Evolutionary conservation across 2,329 filamentous ascomycete species (phyloP).

Genomic region (Venturiaceae sp.): DNA sequence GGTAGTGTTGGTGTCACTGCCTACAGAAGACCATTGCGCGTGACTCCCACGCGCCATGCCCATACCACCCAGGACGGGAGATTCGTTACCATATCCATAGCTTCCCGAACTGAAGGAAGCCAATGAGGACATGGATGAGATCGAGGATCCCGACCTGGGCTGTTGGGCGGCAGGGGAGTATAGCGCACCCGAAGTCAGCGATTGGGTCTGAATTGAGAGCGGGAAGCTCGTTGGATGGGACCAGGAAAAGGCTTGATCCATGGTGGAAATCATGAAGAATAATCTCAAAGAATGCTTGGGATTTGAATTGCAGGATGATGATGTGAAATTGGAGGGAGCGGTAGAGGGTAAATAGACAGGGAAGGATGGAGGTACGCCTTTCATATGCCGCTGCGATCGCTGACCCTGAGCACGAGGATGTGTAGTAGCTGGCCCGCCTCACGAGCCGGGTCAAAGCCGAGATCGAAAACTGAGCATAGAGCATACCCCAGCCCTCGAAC

Average conservation of each 20-base stretch:
- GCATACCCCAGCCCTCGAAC: background rate
- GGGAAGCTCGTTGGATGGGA: background rate
- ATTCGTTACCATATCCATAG: background rate
- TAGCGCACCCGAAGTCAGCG: background rate
- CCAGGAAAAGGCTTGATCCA: constrained; percentile 1
- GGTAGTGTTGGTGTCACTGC: constrained; percentile 2
- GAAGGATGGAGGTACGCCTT: background rate
- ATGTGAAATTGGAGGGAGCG: constrained; percentile 1
- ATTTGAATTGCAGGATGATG: background rate
- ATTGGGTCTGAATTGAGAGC: constrained; percentile 1
- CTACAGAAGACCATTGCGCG: background rate
- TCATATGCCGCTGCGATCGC: background rate
- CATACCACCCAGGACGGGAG: background rate
- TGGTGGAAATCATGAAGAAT: constrained; percentile 3
- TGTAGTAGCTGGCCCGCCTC: background rate
- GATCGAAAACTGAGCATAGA: background rate
- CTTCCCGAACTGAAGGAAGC: background rate
- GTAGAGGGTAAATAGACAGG: background rate
- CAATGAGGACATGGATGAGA: constrained; percentile 3
- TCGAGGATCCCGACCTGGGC: background rate
- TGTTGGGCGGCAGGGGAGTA: constrained; percentile 1
- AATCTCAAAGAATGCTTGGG: background rate
- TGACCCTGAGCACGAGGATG: background rate
- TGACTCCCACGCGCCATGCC: background rate
- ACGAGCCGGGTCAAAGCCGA: background rate